phyloP scores from a whole-genome alignment of 2,329 filamentous ascomycete species.

The Teratosphaeria pseudoeucalypti region DNA sequence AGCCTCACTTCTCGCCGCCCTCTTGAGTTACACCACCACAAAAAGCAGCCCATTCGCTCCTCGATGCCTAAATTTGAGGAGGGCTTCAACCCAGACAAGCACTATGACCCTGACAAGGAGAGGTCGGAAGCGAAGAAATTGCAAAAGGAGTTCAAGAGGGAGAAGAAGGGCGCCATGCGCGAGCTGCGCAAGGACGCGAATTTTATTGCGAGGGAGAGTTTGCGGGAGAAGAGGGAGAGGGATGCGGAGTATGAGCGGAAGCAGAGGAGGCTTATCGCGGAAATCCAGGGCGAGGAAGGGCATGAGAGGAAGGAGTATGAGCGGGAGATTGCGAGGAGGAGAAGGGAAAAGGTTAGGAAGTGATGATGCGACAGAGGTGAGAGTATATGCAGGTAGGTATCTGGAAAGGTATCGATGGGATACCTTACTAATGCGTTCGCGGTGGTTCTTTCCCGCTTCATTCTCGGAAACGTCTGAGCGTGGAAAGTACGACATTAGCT shows the following conservation, averaged over 20 bases:
- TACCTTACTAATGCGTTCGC: too few species aligned
- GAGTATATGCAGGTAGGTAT: background rate
- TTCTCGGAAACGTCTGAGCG: too few species aligned
- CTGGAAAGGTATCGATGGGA: background rate
- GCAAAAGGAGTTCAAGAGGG: constrained; percentile 82
- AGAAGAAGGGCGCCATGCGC: constrained; percentile 87
- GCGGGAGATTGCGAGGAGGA: constrained; percentile 67
- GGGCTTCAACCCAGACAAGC: constrained; percentile 83
- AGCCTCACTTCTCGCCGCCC: constrained; percentile 61
- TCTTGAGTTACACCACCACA: constrained; percentile 80
- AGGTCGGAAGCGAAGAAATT: constrained; percentile 77
- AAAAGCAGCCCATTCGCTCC: constrained; percentile 75
- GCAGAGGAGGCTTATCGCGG: constrained; percentile 79
- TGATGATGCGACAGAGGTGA: background rate
- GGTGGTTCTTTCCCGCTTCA: too few species aligned
- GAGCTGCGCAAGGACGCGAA: constrained; percentile 91
- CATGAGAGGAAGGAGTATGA: constrained; percentile 80
- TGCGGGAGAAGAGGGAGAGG: constrained; percentile 84
- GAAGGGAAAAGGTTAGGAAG: constrained; percentile 42
- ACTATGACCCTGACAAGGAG: constrained; percentile 93
- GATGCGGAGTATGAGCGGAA: constrained; percentile 95
- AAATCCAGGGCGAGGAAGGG: constrained; percentile 93
- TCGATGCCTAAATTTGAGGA: constrained; percentile 94
- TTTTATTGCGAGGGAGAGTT: constrained; percentile 83
- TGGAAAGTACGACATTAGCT: too few species aligned